Base-by-base conservation (phyloP, 352 stramenopile genomes). In the Thalassiosira livingstoniorum region DNA sequence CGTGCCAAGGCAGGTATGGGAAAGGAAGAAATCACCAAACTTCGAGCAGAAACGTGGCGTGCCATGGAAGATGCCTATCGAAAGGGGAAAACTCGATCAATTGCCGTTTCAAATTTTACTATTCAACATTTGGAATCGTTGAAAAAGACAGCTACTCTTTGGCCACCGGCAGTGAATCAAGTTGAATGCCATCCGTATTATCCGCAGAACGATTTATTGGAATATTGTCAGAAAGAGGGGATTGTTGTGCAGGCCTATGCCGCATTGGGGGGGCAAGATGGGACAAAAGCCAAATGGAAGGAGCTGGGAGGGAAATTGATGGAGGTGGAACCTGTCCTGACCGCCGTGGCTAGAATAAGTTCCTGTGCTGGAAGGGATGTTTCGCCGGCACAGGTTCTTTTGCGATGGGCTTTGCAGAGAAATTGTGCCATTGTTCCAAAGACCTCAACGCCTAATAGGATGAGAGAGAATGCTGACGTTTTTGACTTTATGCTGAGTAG, bases 121-220 rank as follows among this genome's bases (percentile, higher is more conserved):
- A 60, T 80, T 23, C 67, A 90, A 60, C 75, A 88, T 60, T 35
- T 95, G 3, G 53, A 87, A 47, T 78, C 63, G 29, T 27, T 85
- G 2, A 79, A 79, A 64, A 18, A 74, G 32, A 66, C 63, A 0
- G 78, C 77, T 23, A 70, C 75, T 32, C 65, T 93, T 37, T 93
- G 88, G 88, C 89, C 86, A 29, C 94, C 94, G 34, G 90, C 89
- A 21, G 80, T 96, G 7, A 94, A 95, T 77, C 94, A 96, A 88
- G 88, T 96, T 57, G 94, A 97, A 84, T 72, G 91, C n/a, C 93
- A 96, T 86, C 94, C 94, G 10, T 87, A 94, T 25, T 88, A 95
- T 76, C 83, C 89, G 42, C 92, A 95, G 83, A 86, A 74, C 35
- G 85, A 94, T 42, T 55, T 95, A 0, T 58, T 95, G 4, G 71